phyloP scores from a whole-genome alignment of 2,329 filamentous ascomycete genomes.

The Parastagonospora nodorum region DNA sequence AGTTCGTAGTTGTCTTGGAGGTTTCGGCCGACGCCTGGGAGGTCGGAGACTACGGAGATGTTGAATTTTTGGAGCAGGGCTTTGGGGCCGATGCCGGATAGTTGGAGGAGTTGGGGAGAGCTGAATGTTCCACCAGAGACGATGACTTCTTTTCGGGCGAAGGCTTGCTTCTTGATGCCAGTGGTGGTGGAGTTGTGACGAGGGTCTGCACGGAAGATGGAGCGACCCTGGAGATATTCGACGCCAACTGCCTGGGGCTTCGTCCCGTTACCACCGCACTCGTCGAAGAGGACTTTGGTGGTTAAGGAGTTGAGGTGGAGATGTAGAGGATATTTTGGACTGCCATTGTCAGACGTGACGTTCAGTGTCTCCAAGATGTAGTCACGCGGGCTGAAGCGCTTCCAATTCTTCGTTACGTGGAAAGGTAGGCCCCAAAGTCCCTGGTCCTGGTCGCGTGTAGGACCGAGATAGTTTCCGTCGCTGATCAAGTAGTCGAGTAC shows the following conservation, averaged over 20 bases:
- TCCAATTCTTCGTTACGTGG: conserved; percentile 20
- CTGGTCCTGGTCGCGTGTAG: conserved; percentile 32
- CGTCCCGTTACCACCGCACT: conserved; percentile 11
- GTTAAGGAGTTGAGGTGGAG: conserved; percentile 45
- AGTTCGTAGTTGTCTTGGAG: conserved; percentile 33
- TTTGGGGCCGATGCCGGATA: conserved; percentile 64
- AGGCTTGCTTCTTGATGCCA: conserved; percentile 10
- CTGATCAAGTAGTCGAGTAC: conserved; percentile 19
- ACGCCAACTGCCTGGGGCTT: conserved; percentile 49
- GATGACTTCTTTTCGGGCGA: conserved; percentile 28
- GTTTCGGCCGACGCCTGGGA: conserved; percentile 36
- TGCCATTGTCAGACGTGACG: conserved; percentile 9
- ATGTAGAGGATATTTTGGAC: conserved; percentile 18
- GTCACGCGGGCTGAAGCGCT: conserved; percentile 21
- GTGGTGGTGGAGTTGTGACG: conserved; percentile 30
- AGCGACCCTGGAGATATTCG: conserved; percentile 49
- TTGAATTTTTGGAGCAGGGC: conserved; percentile 56
- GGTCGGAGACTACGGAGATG: conserved; percentile 59
- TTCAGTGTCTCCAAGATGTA: conserved; percentile 14
- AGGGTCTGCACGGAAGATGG: conserved; percentile 50
- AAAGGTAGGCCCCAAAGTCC: conserved; percentile 46
- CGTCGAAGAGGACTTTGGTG: conserved; percentile 48
- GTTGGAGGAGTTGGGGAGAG: conserved; percentile 65
- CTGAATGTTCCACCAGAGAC: conserved; percentile 59
- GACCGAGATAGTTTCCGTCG: conserved; percentile 19